These are phyloP conservation scores for Diutina pseudorugosa DNA, from an alignment of 1,139 yeast genomes.

Conservation along the genomic window DNA sequence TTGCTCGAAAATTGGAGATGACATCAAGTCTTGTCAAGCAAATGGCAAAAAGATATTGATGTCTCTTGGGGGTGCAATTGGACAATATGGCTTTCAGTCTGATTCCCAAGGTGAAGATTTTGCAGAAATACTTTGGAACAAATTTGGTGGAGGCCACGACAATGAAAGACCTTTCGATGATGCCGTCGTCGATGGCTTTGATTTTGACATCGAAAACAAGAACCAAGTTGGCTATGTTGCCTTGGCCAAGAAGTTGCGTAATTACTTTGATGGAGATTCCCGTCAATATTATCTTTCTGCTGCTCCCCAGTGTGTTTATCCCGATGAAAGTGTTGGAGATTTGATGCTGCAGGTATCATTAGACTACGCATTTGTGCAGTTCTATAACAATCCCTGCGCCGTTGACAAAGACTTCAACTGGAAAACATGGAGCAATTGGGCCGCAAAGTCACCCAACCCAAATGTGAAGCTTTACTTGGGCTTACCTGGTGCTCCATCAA, in stretches of 20 bases:
- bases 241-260: slow-evolving; percentile 48
- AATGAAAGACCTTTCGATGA: slow-evolving; percentile 64
- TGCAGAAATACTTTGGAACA: slow-evolving; percentile 73
- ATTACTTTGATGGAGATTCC: slow-evolving; percentile 40
- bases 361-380: slow-evolving; percentile 85
- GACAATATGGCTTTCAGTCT: slow-evolving; percentile 58
- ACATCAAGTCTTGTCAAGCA: slow-evolving; percentile 72
- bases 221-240: slow-evolving; percentile 46
- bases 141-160: slow-evolving; percentile 67
- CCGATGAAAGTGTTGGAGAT: slow-evolving; percentile 76
- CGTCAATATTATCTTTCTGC: slow-evolving; percentile 72
- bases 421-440: slow-evolving; percentile 73
- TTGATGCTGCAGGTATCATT: slow-evolving; percentile 47
- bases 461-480: slow-evolving; percentile 58
- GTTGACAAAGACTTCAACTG: slow-evolving; percentile 58
- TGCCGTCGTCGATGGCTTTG: slow-evolving; percentile 34
- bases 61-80: slow-evolving; percentile 83
- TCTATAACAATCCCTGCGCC: slow-evolving; percentile 82
- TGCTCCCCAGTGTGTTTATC: slow-evolving; percentile 93
- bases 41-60: slow-evolving; percentile 67
- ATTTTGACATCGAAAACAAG: slow-evolving; percentile 33
- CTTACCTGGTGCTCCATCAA: slow-evolving; percentile 47
- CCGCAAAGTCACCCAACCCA: slow-evolving; percentile 54
- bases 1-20: slow-evolving; percentile 57
- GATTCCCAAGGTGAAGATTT: slow-evolving; percentile 54